Evolutionary conservation across 768 basidiomycete genomes (phyloP), one percentile per base, ranked within the genome.

Genomic region (Nidularia pulvinata): DNA sequence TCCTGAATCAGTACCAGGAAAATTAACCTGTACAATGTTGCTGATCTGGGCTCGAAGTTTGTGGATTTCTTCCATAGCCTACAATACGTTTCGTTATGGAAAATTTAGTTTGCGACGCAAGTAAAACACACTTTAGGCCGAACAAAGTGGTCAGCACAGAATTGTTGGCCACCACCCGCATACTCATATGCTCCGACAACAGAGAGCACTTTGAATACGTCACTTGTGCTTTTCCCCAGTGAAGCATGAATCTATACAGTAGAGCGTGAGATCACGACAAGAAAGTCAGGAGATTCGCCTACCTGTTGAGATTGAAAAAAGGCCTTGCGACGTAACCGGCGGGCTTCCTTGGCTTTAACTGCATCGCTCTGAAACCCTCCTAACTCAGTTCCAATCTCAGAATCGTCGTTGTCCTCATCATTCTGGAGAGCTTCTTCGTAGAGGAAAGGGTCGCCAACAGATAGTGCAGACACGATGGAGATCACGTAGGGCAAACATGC

Each of bases 11-110:
- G 78, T 68, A 4, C 79, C 82, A 3, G 88, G 82, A 57, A 95
- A 92, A 63, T 90, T 90, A n/a, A 80, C 73, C 52, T 80, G 78
- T 4, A 96, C 91, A 45, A 98, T 95, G 53, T 81, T 83, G 61
- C 83, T 89, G 53, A 99, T 88, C 63, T 99, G 97, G 0, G 85
- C 80, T 35, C 95, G 84, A 4, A 99, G 78, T 66, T 98, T 98
- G 69, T 95, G 97, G 35, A 97, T 96, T 73, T 99, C 97, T 70
- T 97, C 92, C 95, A 99, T 98, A 0, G 94, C 92, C 95, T 98
- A 43, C 16, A 32, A 19, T 19, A 19, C 19, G 19, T 19, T 19
- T 19, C 19, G 19, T 19, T 19, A 19, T 19, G 19, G 19, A 19
- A 19, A 19, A 19, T 19, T 19, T 19, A 19, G 19, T 19, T 19